These are phyloP conservation scores for Tympanopsis confertula DNA, from an alignment of 2,329 filamentous ascomycete species.

Conservation along the genomic window DNA sequence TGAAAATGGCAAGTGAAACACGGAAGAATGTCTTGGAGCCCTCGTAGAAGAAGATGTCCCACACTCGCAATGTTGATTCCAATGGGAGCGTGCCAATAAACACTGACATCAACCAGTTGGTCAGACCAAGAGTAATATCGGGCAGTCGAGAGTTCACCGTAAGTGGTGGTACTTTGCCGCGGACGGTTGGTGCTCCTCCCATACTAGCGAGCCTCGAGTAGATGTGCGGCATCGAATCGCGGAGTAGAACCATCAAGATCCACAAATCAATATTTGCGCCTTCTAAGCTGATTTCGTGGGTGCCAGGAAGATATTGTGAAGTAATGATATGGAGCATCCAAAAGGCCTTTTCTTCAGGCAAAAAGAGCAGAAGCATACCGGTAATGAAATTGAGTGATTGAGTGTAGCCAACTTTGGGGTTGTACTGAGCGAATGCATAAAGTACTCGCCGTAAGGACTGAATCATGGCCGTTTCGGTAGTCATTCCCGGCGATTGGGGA, in stretches of 20 bases:
- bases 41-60: slow-evolving; percentile 58
- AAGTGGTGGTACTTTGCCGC: background rate
- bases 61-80: slow-evolving; percentile 53
- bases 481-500: slow-evolving; percentile 9
- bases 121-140: slow-evolving; percentile 51
- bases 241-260: slow-evolving; percentile 52
- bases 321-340: slow-evolving; percentile 55
- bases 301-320: slow-evolving; percentile 47
- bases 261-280: slow-evolving; percentile 58
- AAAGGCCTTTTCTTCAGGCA: slow-evolving; percentile 54
- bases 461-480: slow-evolving; percentile 41
- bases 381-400: slow-evolving; percentile 59
- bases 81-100: slow-evolving; percentile 56
- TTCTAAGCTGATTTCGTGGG: slow-evolving; percentile 50
- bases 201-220: slow-evolving; percentile 49
- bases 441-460: slow-evolving; percentile 48
- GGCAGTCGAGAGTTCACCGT: slow-evolving; percentile 29
- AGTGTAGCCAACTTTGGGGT: slow-evolving; percentile 53
- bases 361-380: slow-evolving; percentile 50
- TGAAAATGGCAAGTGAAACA: slow-evolving; percentile 54
- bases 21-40: slow-evolving; percentile 55
- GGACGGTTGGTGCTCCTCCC: slow-evolving; percentile 24
- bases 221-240: slow-evolving; percentile 43
- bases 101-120: slow-evolving; percentile 58
- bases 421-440: slow-evolving; percentile 52